Evolutionary conservation across 306 rosid species (phyloP).

Genomic region (Cucurbita ficifolia): DNA sequence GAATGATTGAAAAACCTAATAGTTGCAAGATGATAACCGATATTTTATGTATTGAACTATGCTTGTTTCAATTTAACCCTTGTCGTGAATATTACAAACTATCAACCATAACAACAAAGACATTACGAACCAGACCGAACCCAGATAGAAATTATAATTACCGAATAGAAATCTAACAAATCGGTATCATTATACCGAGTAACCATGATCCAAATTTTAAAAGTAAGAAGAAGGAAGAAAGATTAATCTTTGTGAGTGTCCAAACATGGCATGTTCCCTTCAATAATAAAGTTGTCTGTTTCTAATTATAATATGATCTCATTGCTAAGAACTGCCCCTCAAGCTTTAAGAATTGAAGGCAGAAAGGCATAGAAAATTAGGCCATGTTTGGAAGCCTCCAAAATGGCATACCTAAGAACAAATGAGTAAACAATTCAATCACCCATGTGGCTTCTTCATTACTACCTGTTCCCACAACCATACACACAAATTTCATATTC

Average conservation of each 20-base stretch:
- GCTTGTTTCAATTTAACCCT: no score
- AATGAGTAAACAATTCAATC: constrained; percentile 13
- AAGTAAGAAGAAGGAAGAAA: not conserved
- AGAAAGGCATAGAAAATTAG: not conserved
- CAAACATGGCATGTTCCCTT: constrained; percentile 23
- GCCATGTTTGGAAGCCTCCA: constrained; percentile 11
- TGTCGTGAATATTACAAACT: no score
- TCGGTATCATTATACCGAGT: not conserved
- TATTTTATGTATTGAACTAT: no score
- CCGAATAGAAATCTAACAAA: not conserved
- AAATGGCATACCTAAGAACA: not conserved
- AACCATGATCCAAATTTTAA: not conserved
- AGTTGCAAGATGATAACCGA: no score
- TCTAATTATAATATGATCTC: not conserved
- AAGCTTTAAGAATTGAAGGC: constrained; percentile 5
- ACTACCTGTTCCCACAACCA: constrained; percentile 18
- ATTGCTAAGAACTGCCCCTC: not conserved
- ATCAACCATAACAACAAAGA: not conserved
- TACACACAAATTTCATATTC: constrained; percentile 5
- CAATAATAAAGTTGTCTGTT: not conserved
- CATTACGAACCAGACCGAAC: not conserved
- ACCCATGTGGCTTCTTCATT: constrained; percentile 38
- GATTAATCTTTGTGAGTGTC: constrained; percentile 26
- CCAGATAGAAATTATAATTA: not conserved
- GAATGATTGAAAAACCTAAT: no score